Evolutionary conservation across 2,329 filamentous ascomycete species (phyloP).

Genomic region (Colletotrichum ledebouriae): DNA sequence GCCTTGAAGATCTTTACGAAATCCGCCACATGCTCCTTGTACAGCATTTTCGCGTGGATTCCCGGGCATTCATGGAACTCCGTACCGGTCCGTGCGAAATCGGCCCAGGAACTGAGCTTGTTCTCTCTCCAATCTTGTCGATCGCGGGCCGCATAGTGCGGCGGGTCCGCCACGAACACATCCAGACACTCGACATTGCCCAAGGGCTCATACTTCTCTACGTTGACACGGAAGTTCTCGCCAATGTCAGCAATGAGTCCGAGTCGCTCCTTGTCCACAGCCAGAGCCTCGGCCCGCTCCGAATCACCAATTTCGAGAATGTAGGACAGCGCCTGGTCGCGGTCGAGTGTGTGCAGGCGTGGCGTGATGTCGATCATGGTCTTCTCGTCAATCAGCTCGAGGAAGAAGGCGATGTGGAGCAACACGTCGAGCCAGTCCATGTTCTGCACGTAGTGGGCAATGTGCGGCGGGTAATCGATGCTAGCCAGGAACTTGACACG

Average conservation of each 20-base stretch:
- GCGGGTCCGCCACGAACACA: constrained; percentile 39
- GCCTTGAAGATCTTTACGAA: constrained; percentile 42
- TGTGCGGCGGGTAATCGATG: constrained; percentile 59
- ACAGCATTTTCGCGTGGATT: constrained; percentile 38
- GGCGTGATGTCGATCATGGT: constrained; percentile 26
- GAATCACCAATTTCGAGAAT: constrained; percentile 24
- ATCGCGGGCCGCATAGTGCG: constrained; percentile 26
- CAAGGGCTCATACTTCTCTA: constrained; percentile 34
- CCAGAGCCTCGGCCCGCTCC: constrained; percentile 24
- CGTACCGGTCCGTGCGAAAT: constrained; percentile 17
- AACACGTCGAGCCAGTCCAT: constrained; percentile 51
- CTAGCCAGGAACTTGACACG: constrained; percentile 56
- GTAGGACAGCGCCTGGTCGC: constrained; percentile 30
- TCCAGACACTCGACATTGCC: constrained; percentile 34
- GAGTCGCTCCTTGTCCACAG: constrained; percentile 25
- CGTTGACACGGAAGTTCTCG: constrained; percentile 36
- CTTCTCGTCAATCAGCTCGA: constrained; percentile 50
- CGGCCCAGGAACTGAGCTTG: constrained; percentile 31
- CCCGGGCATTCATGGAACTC: constrained; percentile 35
- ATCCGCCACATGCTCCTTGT: constrained; percentile 33
- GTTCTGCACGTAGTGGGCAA: constrained; percentile 53
- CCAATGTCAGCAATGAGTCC: constrained; percentile 39
- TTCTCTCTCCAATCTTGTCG: constrained; percentile 35
- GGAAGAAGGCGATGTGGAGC: constrained; percentile 53
- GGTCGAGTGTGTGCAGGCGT: constrained; percentile 24